These are phyloP conservation scores for Sporisorium reilianum DNA, from an alignment of 1,284 basidiomycete species.

Conservation along the genomic window DNA sequence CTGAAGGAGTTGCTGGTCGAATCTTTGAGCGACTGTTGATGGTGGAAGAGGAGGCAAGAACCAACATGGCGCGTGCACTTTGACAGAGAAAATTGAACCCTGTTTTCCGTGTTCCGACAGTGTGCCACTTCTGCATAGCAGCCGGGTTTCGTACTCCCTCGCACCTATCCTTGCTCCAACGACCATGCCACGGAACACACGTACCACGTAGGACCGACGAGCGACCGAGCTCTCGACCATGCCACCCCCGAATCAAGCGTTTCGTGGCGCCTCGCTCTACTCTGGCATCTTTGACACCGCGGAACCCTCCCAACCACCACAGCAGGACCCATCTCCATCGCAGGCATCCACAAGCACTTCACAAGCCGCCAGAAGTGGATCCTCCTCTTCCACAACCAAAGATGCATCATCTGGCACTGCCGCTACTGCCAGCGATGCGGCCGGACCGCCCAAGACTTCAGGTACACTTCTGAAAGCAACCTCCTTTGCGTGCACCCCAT, in stretches of 20 bases:
- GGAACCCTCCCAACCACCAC: conserved; percentile 3
- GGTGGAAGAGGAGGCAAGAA: neutral
- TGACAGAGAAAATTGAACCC: neutral
- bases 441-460: conserved; percentile 32
- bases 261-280: conserved; percentile 50
- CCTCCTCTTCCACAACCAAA: neutral
- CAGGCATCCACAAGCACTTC: neutral
- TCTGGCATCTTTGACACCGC: conserved; percentile 49
- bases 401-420: neutral
- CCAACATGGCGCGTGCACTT: neutral
- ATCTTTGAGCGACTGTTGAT: neutral
- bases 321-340: neutral
- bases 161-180: neutral
- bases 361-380: neutral
- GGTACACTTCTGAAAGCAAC: conserved; percentile 40
- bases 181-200: neutral
- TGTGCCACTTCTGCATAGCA: neutral
- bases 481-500: neutral
- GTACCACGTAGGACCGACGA: neutral
- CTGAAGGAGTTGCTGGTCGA: neutral
- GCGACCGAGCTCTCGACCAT: conserved; percentile 8
- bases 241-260: conserved; percentile 27
- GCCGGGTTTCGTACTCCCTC: neutral
- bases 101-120: neutral
- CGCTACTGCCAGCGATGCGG: conserved; percentile 9